These are phyloP conservation scores for Rachicladosporium sp. DNA, from an alignment of 2,329 filamentous ascomycete species.

Conservation along the genomic window DNA sequence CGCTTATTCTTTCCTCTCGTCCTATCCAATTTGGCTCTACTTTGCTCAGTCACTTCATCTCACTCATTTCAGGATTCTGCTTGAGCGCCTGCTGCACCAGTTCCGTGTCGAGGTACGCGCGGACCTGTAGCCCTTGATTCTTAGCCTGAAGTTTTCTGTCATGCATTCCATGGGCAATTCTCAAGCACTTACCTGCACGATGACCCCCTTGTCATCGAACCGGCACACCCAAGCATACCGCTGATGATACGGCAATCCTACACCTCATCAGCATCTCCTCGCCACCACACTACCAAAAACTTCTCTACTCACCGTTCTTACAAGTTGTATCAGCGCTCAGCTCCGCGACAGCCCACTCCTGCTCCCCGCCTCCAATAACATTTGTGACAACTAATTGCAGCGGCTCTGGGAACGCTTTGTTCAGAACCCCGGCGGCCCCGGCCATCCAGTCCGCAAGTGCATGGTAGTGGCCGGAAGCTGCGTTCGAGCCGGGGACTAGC, in stretches of 20 bases:
- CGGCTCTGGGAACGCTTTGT: conserved; percentile 10
- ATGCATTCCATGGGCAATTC: too few species aligned
- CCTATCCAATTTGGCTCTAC: too few species aligned
- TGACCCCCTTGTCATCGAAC: conserved; percentile 15
- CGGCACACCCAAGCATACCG: conserved; percentile 18
- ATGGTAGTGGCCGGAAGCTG: conserved; percentile 14
- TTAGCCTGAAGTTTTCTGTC: too few species aligned
- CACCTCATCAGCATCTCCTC: background rate
- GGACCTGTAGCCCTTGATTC: background rate
- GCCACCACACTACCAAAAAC: conserved; percentile 1
- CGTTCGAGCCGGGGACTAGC: conserved; percentile 19
- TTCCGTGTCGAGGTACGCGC: conserved; percentile 11
- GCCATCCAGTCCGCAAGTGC: too few species aligned
- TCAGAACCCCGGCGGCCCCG: too few species aligned
- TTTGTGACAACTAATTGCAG: conserved; percentile 15
- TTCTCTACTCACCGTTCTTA: conserved; percentile 13
- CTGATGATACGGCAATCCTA: conserved; percentile 10
- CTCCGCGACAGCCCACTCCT: conserved; percentile 18
- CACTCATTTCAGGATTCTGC: conserved; percentile 2
- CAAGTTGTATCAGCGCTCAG: conserved; percentile 16
- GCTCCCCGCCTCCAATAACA: conserved; percentile 15
- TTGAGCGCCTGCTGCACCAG: conserved; percentile 11
- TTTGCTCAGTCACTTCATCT: too few species aligned
- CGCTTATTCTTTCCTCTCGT: too few species aligned
- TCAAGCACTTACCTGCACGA: conserved; percentile 15